Conservation (phyloP, 116 monocot species). For the Cymodocea nodosa region DNA sequence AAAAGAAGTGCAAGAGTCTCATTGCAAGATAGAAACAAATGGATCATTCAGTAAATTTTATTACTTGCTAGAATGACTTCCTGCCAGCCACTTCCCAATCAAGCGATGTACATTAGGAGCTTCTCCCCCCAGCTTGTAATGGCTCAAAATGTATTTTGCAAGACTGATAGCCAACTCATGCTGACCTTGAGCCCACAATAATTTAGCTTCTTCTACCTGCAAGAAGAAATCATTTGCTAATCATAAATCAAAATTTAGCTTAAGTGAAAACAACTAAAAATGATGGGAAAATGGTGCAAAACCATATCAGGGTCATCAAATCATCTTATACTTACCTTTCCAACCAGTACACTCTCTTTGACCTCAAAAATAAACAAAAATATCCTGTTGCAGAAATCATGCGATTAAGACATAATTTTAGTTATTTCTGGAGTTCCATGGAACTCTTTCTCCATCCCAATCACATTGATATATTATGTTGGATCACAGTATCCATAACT, state of each 20-base stretch:
- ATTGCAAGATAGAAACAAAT: too few relatives aligned
- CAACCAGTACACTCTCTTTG: too few relatives aligned
- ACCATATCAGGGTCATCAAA: too few relatives aligned
- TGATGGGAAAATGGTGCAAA: neutral
- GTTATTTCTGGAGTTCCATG: too few relatives aligned
- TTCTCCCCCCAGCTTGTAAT: conserved; percentile 48
- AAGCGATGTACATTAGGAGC: conserved; percentile 67
- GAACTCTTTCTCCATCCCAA: too few relatives aligned
- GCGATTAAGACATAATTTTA: too few relatives aligned
- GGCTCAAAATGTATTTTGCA: conserved; percentile 53
- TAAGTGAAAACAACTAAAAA: neutral
- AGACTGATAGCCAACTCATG: conserved; percentile 87
- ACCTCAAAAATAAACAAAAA: too few relatives aligned
- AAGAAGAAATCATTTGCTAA: conserved; percentile 2
- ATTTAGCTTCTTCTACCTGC: conserved; percentile 96
- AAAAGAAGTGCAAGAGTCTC: neutral
- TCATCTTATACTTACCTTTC: too few relatives aligned
- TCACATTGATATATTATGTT: too few relatives aligned
- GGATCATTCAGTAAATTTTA: neutral
- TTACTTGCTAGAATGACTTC: conserved; percentile 97
- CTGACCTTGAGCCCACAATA: conserved; percentile 77
- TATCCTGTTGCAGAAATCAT: too few relatives aligned
- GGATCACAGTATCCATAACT: too few relatives aligned
- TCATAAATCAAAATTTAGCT: neutral
- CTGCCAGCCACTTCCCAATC: conserved; percentile 93